Conservation (phyloP, 768 basidiomycete genomes). For the Psilocybe azurescens region DNA sequence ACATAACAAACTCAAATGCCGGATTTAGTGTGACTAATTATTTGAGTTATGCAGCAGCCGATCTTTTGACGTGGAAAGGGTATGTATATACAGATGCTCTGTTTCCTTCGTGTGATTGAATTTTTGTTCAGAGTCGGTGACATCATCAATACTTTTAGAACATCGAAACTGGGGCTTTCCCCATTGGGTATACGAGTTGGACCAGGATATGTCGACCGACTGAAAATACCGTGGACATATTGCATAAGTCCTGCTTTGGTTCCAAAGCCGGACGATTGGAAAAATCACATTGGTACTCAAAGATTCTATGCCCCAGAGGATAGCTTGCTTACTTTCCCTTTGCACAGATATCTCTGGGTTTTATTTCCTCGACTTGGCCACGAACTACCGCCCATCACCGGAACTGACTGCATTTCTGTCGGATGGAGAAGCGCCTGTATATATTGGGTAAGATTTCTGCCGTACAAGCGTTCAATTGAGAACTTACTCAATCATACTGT, state of each 20-base stretch:
- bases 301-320: neutral
- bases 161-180: conserved; percentile 49
- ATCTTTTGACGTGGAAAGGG: conserved; percentile 67
- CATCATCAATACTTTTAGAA: conserved; percentile 62
- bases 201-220: conserved; percentile 52
- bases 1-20: conserved; percentile 59
- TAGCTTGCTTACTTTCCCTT: neutral
- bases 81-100: conserved; percentile 24
- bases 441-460: conserved; percentile 51
- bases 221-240: conserved; percentile 67
- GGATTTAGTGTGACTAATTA: conserved; percentile 59
- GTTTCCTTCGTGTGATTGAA: neutral
- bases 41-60: conserved; percentile 61
- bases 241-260: conserved; percentile 65
- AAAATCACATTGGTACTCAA: conserved; percentile 56
- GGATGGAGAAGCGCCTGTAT: conserved; percentile 57
- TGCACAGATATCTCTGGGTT: conserved; percentile 64
- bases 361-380: conserved; percentile 62
- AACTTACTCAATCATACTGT: neutral
- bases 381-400: conserved; percentile 48
- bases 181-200: conserved; percentile 55
- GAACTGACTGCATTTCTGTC: conserved; percentile 56
- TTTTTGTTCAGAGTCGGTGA: conserved; percentile 52
- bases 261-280: conserved; percentile 68
- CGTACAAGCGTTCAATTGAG: neutral